Base-by-base conservation (phyloP, 495 filamentous ascomycete species). In the Entonaema liquescens region DNA sequence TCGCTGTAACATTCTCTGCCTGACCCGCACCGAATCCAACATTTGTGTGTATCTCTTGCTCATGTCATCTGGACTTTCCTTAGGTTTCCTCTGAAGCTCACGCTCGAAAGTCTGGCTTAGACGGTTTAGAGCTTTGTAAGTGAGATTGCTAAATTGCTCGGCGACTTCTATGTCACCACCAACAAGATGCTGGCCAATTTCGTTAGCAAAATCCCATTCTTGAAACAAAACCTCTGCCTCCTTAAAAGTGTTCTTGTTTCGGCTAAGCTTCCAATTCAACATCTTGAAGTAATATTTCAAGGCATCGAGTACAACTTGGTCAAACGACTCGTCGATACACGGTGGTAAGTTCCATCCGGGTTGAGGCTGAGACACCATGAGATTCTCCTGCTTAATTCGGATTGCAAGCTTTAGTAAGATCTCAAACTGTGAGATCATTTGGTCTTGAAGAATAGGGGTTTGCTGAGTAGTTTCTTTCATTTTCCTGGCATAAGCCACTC, bases 201-300 rank as follows among this genome's bases (percentile, higher is more conserved):
- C 90, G 74, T 98, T 98, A 1, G 91, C 94, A 68, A 97, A 98
- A 26, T 91, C 91, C 95, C 95, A 99, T 78, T 98, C 95, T 72
- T 97, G 94, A 75, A 97, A 95, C 31, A 99, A 81, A 67, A 99
- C 92, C 79, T 99, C 95, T 12, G 95, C 95, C 74, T 98, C 95
- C 76, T 98, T 98, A 86, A 98, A 98, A 0, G 95, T 97, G 79
- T 98, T 99, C 77, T 97, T 98, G 81, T 98, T 98, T 49, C 93
- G 92, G 75, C 93, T 93, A 50, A 99, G 83, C 76, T 98, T 98
- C 92, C 94, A 97, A 73, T 97, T 97, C 57, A 99, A 83, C 82
- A 99, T 91, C 71, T 93, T 92, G 83, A 99, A 98, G 77, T 98
- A 99, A 77, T 97, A 98, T 76, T 94, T 96, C 70, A 99, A 84